phyloP scores from a whole-genome alignment of 2,329 filamentous ascomycete species.

The Nothomitra cinnamomea region DNA sequence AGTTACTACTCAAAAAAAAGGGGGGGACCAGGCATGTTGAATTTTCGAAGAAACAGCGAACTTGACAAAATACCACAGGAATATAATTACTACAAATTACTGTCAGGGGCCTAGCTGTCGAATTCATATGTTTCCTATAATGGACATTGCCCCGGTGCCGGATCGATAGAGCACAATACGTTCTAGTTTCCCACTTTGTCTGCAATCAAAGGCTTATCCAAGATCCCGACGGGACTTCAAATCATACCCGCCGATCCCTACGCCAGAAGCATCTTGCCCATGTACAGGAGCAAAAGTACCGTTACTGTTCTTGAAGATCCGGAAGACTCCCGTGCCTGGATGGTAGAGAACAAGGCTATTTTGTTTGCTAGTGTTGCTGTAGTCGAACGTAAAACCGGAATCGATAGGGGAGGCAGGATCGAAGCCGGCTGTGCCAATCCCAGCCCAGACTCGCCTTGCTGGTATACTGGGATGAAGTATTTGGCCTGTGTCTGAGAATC shows the following conservation, averaged over 20 bases:
- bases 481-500: too few relatives aligned
- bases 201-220: not conserved
- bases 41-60: too few relatives aligned
- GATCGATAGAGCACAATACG: not conserved
- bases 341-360: constrained; percentile 1
- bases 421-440: too few relatives aligned
- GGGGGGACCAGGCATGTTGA: too few relatives aligned
- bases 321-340: not conserved
- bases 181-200: not conserved
- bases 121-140: not conserved
- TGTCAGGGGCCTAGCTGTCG: too few relatives aligned
- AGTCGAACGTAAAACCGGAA: constrained; percentile 5
- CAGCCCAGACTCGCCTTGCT: too few relatives aligned
- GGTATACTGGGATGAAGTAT: too few relatives aligned
- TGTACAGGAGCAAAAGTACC: constrained; percentile 3
- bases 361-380: not conserved
- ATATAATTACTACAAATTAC: too few relatives aligned
- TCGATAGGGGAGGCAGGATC: too few relatives aligned
- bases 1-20: too few relatives aligned
- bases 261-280: not conserved
- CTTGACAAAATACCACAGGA: too few relatives aligned
- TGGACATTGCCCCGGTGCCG: not conserved
- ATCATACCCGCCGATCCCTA: constrained; percentile 3
- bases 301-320: constrained; percentile 1
- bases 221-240: not conserved